Evolutionary conservation across 768 basidiomycete species (phyloP).

Genomic region (Austroboletus eburneus): DNA sequence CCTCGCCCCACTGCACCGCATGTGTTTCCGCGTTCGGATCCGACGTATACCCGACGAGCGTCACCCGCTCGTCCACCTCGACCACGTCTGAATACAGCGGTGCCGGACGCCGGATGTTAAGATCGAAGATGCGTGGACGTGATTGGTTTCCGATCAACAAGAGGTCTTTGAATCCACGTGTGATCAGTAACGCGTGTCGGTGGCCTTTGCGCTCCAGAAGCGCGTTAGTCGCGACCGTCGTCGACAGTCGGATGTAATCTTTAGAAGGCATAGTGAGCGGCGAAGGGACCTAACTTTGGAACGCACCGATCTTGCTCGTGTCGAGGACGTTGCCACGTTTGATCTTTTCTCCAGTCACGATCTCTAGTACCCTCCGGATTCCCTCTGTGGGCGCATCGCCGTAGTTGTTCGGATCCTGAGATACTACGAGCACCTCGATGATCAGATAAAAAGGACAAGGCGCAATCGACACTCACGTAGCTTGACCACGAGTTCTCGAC

Average conservation of each 20-base stretch:
- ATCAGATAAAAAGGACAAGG: background rate
- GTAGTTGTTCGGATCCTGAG: slow-evolving; percentile 86
- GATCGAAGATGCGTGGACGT: slow-evolving; percentile 90
- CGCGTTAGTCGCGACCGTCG: slow-evolving; percentile 95
- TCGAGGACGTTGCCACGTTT: slow-evolving; percentile 62
- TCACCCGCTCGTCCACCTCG: slow-evolving; percentile 86
- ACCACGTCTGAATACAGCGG: slow-evolving; percentile 70
- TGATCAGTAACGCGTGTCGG: slow-evolving; percentile 86
- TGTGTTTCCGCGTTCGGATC: slow-evolving; percentile 80
- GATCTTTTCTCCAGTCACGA: slow-evolving; percentile 63
- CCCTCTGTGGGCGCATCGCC: slow-evolving; percentile 93
- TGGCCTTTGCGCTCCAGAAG: slow-evolving; percentile 93
- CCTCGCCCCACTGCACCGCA: slow-evolving; percentile 69
- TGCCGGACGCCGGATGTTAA: slow-evolving; percentile 76
- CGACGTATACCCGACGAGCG: slow-evolving; percentile 87
- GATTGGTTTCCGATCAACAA: slow-evolving; percentile 93
- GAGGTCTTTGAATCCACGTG: slow-evolving; percentile 87
- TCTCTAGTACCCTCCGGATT: slow-evolving; percentile 81
- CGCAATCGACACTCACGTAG: slow-evolving; percentile 50
- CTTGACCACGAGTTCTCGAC: slow-evolving; percentile 86
- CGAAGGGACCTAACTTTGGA: background rate
- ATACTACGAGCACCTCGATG: slow-evolving; percentile 47
- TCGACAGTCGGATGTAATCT: slow-evolving; percentile 91
- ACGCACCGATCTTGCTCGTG: slow-evolving; percentile 75
- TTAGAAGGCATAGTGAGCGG: no score